These are phyloP conservation scores for Anthracocystis setariae DNA, from an alignment of 1,284 basidiomycete species.

Conservation along the genomic window DNA sequence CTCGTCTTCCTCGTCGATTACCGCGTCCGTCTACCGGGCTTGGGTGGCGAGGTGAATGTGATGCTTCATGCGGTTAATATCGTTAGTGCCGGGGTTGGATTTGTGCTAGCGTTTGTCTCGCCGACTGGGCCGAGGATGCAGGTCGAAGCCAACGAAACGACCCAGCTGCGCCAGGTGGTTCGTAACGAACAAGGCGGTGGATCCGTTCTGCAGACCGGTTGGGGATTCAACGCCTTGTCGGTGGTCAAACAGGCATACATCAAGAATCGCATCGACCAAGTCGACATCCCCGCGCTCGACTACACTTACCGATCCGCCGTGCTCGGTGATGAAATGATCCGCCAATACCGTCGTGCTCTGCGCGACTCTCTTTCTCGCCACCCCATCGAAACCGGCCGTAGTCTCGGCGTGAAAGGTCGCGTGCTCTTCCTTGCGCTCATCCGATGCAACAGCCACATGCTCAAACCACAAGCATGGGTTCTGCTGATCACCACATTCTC, in stretches of 20 bases:
- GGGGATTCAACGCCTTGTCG: constrained; percentile 21
- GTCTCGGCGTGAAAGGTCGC: constrained; percentile 8
- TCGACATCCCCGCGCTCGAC: constrained; percentile 33
- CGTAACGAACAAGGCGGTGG: constrained; percentile 24
- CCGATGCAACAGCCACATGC: constrained; percentile 15
- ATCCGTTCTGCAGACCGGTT: constrained; percentile 11
- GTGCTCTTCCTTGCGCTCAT: constrained; percentile 18
- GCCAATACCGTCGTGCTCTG: constrained; percentile 18
- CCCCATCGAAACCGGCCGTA: not conserved
- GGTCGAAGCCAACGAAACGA: constrained; percentile 8
- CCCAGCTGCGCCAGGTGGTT: too few relatives aligned
- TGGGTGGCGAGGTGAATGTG: constrained; percentile 5
- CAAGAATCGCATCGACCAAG: constrained; percentile 6
- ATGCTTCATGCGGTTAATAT: constrained; percentile 11
- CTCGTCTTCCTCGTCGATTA: constrained; percentile 19
- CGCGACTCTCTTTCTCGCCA: constrained; percentile 6
- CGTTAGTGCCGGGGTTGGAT: not conserved
- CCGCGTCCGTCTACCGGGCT: constrained; percentile 1
- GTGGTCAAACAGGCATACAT: constrained; percentile 12
- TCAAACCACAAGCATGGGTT: constrained; percentile 1
- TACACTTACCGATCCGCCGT: constrained; percentile 18
- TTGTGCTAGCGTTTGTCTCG: constrained; percentile 11
- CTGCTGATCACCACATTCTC: constrained; percentile 26
- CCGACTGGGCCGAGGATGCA: constrained; percentile 14
- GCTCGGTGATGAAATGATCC: constrained; percentile 25